phyloP scores from a whole-genome alignment of 2,329 filamentous ascomycete genomes.

The Thelonectria blattea region DNA sequence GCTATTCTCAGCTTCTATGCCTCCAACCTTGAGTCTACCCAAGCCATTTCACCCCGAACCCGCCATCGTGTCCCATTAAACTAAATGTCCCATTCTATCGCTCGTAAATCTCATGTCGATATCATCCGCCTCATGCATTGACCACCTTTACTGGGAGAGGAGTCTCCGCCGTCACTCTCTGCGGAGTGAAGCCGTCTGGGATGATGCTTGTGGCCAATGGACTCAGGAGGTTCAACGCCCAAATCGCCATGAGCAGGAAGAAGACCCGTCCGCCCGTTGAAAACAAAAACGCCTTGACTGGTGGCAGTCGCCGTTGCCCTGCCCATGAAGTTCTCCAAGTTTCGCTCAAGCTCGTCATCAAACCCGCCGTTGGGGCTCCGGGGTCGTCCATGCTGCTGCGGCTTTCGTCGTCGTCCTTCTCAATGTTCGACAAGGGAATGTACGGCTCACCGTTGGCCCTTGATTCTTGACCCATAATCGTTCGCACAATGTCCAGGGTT shows the following conservation, averaged over 20 bases:
- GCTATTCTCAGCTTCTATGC: neutral
- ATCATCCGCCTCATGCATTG: no score
- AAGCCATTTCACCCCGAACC: neutral
- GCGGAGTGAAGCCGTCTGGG: constrained; percentile 7
- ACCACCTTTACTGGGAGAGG: neutral
- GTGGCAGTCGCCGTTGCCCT: neutral
- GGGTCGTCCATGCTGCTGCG: neutral
- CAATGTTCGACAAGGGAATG: neutral
- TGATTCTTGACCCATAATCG: neutral
- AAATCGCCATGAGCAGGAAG: constrained; percentile 9
- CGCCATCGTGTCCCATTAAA: no score
- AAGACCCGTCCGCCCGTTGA: neutral
- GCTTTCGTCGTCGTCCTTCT: neutral
- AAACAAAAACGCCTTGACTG: neutral
- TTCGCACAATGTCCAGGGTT: neutral
- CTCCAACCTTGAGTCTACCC: neutral
- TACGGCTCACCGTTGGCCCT: neutral
- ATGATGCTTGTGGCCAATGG: neutral
- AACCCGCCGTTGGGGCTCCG: neutral
- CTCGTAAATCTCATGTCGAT: neutral
- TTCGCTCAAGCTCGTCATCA: neutral
- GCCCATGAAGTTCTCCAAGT: neutral
- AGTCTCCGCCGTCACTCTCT: neutral
- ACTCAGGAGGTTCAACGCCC: constrained; percentile 17
- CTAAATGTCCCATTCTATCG: neutral